phyloP scores from a whole-genome alignment of 805 yeast genomes.

The Pichia occidentalis region DNA sequence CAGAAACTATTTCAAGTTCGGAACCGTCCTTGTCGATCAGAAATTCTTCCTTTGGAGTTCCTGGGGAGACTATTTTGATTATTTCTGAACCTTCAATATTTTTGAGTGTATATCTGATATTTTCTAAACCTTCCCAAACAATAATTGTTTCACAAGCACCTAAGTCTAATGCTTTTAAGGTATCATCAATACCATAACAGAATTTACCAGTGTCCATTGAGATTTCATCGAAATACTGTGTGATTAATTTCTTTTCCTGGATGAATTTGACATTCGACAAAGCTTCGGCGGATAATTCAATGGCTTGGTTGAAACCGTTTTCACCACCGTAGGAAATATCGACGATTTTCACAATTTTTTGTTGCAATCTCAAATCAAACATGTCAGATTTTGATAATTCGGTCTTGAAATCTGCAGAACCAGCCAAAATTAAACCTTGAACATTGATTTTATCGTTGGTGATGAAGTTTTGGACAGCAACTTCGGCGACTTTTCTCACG shows the following conservation, averaged over 20 bases:
- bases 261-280: conserved; percentile 94
- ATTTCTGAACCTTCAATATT: conserved; percentile 76
- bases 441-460: conserved; percentile 92
- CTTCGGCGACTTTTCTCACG: conserved; percentile 97
- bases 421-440: conserved; percentile 92
- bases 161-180: conserved; percentile 89
- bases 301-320: conserved; percentile 98
- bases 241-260: conserved; percentile 94
- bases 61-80: conserved; percentile 66
- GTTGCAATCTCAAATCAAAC: conserved; percentile 83
- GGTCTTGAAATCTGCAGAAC: conserved; percentile 98
- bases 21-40: conserved; percentile 77
- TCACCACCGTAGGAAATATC: conserved; percentile 99
- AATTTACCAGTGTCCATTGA: conserved; percentile 95
- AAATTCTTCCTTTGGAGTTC: conserved; percentile 66
- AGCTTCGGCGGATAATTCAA: conserved; percentile 95
- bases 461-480: conserved; percentile 94
- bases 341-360: conserved; percentile 84
- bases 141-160: conserved; percentile 94
- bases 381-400: conserved; percentile 89
- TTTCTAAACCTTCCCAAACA: conserved; percentile 87
- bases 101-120: conserved; percentile 74
- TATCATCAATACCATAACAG: conserved; percentile 97
- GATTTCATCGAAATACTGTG: conserved; percentile 91
- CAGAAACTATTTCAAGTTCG: conserved; percentile 86